Evolutionary conservation across 2,329 filamentous ascomycete genomes (phyloP).

Genomic region (Sporothrix pseudoabietina): DNA sequence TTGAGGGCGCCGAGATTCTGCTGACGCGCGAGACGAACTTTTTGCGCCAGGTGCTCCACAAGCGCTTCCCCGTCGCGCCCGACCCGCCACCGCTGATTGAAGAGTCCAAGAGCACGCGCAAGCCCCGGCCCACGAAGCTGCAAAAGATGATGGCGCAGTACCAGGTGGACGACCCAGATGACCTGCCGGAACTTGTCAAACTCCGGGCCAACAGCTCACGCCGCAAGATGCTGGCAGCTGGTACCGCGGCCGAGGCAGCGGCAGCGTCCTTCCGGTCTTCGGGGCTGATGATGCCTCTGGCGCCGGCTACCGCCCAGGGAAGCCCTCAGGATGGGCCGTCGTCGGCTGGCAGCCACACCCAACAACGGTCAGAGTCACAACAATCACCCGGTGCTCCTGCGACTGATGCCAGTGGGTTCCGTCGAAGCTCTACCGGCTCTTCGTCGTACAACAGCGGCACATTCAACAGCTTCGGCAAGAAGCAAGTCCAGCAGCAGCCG

Average conservation of each 20-base stretch:
- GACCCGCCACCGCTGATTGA: slow-evolving; percentile 83
- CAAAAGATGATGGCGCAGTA: slow-evolving; percentile 91
- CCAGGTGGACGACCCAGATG: slow-evolving; percentile 86
- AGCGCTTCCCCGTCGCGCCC: slow-evolving; percentile 88
- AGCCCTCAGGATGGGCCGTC: not conserved
- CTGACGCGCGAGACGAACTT: slow-evolving; percentile 95
- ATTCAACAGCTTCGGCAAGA: slow-evolving; percentile 44
- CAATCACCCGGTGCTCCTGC: not conserved
- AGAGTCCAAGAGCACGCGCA: slow-evolving; percentile 86
- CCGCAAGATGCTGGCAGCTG: slow-evolving; percentile 67
- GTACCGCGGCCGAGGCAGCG: slow-evolving; percentile 50
- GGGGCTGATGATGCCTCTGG: slow-evolving; percentile 24
- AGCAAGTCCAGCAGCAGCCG: slow-evolving; percentile 39
- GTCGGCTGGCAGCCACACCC: slow-evolving; percentile 12
- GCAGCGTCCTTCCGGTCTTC: slow-evolving; percentile 32
- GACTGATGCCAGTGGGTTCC: slow-evolving; percentile 37
- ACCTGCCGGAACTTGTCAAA: slow-evolving; percentile 79
- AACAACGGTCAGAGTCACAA: not conserved
- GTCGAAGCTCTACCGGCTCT: slow-evolving; percentile 37
- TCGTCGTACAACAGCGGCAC: slow-evolving; percentile 33
- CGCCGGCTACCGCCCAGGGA: slow-evolving; percentile 10
- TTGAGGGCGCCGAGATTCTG: slow-evolving; percentile 93
- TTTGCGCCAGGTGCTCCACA: slow-evolving; percentile 92
- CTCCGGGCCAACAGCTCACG: slow-evolving; percentile 75
- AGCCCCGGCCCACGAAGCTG: slow-evolving; percentile 93